Evolutionary conservation across 2,329 filamentous ascomycete species (phyloP).

Genomic region (Elsinoe necatrix): DNA sequence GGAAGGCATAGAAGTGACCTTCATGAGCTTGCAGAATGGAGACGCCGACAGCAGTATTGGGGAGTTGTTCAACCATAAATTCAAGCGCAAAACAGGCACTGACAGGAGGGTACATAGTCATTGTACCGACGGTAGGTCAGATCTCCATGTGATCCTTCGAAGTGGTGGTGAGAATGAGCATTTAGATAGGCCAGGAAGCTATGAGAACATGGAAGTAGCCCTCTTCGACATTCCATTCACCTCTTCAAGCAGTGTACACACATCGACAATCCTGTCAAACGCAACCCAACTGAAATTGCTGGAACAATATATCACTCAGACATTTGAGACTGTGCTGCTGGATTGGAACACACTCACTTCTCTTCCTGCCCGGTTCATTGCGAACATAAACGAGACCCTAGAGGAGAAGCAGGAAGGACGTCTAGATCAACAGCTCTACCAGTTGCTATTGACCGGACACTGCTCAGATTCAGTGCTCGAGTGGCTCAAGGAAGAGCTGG

Average conservation of each 20-base stretch:
- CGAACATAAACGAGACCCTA: conserved; percentile 61
- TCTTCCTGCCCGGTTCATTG: conserved; percentile 18
- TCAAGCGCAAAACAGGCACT: not conserved
- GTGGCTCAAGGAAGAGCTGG: conserved; percentile 78
- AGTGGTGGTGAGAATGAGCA: conserved; percentile 35
- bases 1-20: conserved; percentile 13
- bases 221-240: conserved; percentile 16
- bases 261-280: conserved; percentile 33
- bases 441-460: conserved; percentile 75
- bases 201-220: conserved; percentile 32
- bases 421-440: conserved; percentile 70
- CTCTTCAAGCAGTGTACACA: conserved; percentile 38
- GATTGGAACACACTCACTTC: conserved; percentile 18
- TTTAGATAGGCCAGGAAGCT: conserved; percentile 32
- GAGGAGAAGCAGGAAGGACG: conserved; percentile 54
- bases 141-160: conserved; percentile 28
- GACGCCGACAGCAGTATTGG: not conserved
- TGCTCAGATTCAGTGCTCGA: conserved; percentile 68
- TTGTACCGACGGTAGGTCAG: conserved; percentile 1
- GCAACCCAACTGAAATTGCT: conserved; percentile 36
- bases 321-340: conserved; percentile 43
- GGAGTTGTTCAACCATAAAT: conserved; percentile 8
- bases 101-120: not conserved
- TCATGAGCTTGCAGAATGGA: not conserved
- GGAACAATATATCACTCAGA: conserved; percentile 42